phyloP scores from a whole-genome alignment of 306 rosid species.

The Dalbergia cochinchinensis region DNA sequence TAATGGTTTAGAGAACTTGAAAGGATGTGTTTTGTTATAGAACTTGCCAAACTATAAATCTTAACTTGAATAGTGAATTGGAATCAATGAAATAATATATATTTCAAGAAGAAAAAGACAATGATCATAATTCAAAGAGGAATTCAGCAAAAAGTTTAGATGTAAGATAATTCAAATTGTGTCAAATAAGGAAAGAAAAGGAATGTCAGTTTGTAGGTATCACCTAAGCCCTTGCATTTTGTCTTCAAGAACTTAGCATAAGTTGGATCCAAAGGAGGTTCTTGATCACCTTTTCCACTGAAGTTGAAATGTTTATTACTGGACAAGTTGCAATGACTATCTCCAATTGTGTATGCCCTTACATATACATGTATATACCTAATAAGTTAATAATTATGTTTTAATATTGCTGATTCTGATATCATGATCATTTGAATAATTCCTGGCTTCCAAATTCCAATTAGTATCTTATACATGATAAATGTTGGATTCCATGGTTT shows the following conservation, averaged over 20 bases:
- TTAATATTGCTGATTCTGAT: background rate
- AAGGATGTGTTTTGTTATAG: conserved; percentile 1
- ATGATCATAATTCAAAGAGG: background rate
- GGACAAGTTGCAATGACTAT: no score
- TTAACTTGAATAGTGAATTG: background rate
- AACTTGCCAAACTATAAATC: background rate
- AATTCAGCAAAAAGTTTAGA: background rate
- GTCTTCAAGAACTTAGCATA: conserved; percentile 48
- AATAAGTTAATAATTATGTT: background rate
- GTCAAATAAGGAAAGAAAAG: background rate
- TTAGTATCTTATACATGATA: no score
- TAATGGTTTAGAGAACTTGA: background rate
- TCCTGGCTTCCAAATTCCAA: background rate
- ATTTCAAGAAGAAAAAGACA: background rate
- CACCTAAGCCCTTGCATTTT: conserved; percentile 42
- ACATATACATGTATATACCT: background rate
- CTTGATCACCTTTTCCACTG: no score
- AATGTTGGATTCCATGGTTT: no score
- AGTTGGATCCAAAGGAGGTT: no score
- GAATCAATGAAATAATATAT: background rate
- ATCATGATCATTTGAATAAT: background rate
- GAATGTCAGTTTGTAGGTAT: conserved; percentile 12
- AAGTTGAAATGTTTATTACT: no score
- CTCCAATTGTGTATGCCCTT: no score
- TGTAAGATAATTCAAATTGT: background rate